These are phyloP conservation scores for Buddleja alternifolia DNA, from an alignment of 257 asterid species.

Conservation along the genomic window DNA sequence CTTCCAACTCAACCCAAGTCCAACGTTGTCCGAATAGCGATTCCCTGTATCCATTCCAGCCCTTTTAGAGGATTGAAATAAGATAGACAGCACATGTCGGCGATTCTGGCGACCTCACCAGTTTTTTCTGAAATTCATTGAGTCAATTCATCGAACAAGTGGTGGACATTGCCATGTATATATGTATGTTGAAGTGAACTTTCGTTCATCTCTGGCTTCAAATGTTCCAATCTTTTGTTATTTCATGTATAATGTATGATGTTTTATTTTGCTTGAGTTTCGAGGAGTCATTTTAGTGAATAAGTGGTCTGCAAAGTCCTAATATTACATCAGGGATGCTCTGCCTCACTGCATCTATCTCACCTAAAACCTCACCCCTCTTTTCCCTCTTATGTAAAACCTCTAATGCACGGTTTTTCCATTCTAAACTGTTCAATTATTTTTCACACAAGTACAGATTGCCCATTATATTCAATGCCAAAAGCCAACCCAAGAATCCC, in stretches of 20 bases:
- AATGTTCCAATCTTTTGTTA: not conserved
- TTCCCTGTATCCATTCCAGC: not conserved
- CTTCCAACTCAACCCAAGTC: not conserved
- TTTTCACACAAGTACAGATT: constrained; percentile 19
- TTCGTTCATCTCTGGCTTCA: too few relatives aligned
- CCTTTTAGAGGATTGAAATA: not conserved
- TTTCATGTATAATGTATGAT: not conserved
- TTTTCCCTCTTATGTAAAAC: constrained; percentile 38
- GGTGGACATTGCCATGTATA: constrained; percentile 18
- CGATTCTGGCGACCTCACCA: constrained; percentile 7
- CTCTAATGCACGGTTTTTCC: constrained; percentile 30
- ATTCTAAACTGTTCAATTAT: constrained; percentile 30
- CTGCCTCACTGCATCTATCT: constrained; percentile 33
- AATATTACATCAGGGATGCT: constrained; percentile 38
- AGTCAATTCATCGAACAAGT: constrained; percentile 27
- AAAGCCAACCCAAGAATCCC: constrained; percentile 24
- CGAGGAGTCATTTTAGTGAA: constrained; percentile 24
- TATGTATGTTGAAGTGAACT: not conserved
- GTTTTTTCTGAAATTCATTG: constrained; percentile 13
- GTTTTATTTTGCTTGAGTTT: constrained; percentile 3
- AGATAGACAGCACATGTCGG: constrained; percentile 11
- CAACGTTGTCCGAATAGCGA: not conserved
- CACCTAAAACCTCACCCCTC: constrained; percentile 47
- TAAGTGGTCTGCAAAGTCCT: not conserved
- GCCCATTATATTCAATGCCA: constrained; percentile 23